Evolutionary conservation across 1,139 yeast species (phyloP).

Genomic region (Waltiozyma sp.): DNA sequence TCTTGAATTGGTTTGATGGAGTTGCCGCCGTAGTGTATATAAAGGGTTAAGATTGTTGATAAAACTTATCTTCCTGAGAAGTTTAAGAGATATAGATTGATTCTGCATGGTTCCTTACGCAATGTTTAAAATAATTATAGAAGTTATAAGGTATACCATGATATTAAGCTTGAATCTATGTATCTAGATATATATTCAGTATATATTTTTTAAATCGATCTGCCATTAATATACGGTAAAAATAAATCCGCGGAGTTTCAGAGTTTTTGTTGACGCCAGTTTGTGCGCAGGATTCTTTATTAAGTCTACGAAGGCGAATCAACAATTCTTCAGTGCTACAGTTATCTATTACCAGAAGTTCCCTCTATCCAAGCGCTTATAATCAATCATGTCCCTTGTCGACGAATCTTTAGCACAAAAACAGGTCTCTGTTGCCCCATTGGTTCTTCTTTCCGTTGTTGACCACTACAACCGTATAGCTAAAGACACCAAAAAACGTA

Average conservation of each 20-base stretch:
- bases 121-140: background rate
- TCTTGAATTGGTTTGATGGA: background rate
- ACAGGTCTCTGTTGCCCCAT: slow-evolving; percentile 86
- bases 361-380: background rate
- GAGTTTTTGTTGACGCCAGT: no score
- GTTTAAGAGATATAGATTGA: no score
- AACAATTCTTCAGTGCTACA: background rate
- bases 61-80: no score
- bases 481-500: slow-evolving; percentile 63
- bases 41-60: no score
- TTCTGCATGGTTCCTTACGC: no score
- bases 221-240: no score
- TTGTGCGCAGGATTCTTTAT: no score
- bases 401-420: slow-evolving; percentile 28
- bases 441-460: slow-evolving; percentile 86
- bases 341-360: background rate
- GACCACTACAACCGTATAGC: slow-evolving; percentile 90
- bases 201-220: no score
- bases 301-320: background rate
- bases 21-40: background rate
- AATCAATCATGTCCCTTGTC: slow-evolving; percentile 5
- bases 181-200: no score
- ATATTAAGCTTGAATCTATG: no score
- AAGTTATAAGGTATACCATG: no score
- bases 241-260: no score